These are phyloP conservation scores for Tricholoma sp. DNA, from an alignment of 768 basidiomycete species.

Conservation along the genomic window DNA sequence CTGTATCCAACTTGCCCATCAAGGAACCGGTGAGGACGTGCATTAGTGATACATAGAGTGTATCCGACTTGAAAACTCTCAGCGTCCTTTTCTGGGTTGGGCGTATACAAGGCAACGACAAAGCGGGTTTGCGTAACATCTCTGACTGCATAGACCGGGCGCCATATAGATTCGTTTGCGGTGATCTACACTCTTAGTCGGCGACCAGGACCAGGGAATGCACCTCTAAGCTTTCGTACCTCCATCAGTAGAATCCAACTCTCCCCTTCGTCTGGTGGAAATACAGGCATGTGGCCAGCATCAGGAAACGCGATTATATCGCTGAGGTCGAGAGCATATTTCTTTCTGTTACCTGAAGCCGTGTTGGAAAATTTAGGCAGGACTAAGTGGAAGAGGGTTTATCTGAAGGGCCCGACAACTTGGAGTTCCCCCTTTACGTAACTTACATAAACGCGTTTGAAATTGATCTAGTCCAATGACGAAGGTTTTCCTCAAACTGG, in stretches of 20 bases:
- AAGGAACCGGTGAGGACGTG: constrained; percentile 14
- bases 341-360: too few species aligned
- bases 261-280: constrained; percentile 15
- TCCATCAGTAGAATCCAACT: constrained; percentile 20
- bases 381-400: too few species aligned
- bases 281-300: constrained; percentile 15
- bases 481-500: too few species aligned
- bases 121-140: background rate
- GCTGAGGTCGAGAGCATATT: constrained; percentile 18
- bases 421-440: too few species aligned
- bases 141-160: background rate
- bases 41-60: constrained; percentile 8
- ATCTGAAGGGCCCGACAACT: too few species aligned
- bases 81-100: constrained; percentile 9
- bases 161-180: background rate
- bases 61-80: constrained; percentile 12
- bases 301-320: constrained; percentile 21
- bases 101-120: background rate
- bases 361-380: too few species aligned
- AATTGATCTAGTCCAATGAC: too few species aligned
- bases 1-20: constrained; percentile 18
- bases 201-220: too few species aligned
- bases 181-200: too few species aligned
- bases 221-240: too few species aligned
- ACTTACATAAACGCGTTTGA: too few species aligned